Evolutionary conservation across 768 basidiomycete genomes (phyloP), one percentile per base, ranked within the genome.

Genomic region (Pholiota conissans): DNA sequence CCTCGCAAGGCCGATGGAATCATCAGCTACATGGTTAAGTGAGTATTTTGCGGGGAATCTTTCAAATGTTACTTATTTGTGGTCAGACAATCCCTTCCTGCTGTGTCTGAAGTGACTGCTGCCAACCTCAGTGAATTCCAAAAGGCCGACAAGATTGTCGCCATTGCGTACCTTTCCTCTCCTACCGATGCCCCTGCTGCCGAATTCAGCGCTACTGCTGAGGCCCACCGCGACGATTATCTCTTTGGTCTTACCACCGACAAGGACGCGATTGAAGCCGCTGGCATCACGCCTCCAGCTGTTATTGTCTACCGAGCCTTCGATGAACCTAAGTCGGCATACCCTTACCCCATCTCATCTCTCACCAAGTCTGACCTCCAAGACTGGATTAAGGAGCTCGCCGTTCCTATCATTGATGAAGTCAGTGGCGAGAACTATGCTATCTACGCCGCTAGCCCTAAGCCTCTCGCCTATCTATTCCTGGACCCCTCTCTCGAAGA

Each of bases 21-120:
- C 67, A 78, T 96, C 70, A 86, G 86, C 73, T 97, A 97, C 79
- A 98, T 98, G 96, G 71, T 84, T 79, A 98, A 98, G 95, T 95
- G 61, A 65, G 87, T 74, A 24, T 45, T 3, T 10, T n/a, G n/a
- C n/a, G n/a, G n/a, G n/a, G n/a, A n/a, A n/a, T n/a, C n/a, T n/a
- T n/a, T n/a, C n/a, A n/a, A n/a, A n/a, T n/a, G n/a, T n/a, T n/a
- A n/a, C n/a, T n/a, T n/a, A n/a, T n/a, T n/a, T n/a, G n/a, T n/a
- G n/a, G n/a, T 13, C 26, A 78, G 94, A 71, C 97, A 98, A 82
- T 87, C 93, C 8, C 84, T 98, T 16, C 97, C 97, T 8, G 95
- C 97, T 35, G 90, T 98, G 20, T 87, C 93, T 5, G 81, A 86
- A 34, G 86, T 99, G 32, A 93, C 89, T 3, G 74, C 76, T 16